These are phyloP conservation scores for Thinopyrum elongatum DNA, from an alignment of 176 grass and related monocot species.

Conservation along the genomic window DNA sequence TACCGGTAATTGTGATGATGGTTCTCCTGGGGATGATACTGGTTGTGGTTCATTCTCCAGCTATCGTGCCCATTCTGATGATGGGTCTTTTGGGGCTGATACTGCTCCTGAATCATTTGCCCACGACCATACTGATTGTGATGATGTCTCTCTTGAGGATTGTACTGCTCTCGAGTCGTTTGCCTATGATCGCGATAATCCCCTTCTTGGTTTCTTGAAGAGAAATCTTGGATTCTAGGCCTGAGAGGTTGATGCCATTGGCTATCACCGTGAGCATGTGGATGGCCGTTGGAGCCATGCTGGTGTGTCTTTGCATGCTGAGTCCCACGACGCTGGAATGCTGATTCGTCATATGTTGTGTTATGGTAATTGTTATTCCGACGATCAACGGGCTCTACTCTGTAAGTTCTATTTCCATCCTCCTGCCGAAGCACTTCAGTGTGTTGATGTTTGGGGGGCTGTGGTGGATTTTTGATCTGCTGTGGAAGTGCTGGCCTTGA, in stretches of 20 bases:
- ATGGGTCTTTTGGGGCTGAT: slow-evolving; percentile 11
- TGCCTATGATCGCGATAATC: background rate
- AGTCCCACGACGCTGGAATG: slow-evolving; percentile 4
- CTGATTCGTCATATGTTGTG: background rate
- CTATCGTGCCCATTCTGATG: background rate
- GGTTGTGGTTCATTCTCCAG: too few species aligned
- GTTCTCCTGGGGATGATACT: too few species aligned
- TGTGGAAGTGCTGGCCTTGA: background rate
- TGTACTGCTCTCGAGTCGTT: background rate
- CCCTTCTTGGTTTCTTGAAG: background rate
- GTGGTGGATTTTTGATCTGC: background rate
- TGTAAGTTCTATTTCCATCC: background rate
- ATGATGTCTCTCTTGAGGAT: background rate
- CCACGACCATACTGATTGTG: background rate
- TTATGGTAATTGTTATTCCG: background rate
- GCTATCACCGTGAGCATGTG: background rate
- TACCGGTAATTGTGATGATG: background rate
- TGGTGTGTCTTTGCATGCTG: slow-evolving; percentile 12
- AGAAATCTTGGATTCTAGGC: slow-evolving; percentile 17
- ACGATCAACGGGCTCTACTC: background rate
- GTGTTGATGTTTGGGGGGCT: background rate
- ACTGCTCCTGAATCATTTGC: background rate
- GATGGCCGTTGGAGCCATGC: slow-evolving; percentile 14
- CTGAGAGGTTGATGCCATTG: slow-evolving; percentile 5
- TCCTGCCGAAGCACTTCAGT: background rate